Evolutionary conservation across 805 yeast species (phyloP).

Genomic region (Wickerhamiella azymoides): DNA sequence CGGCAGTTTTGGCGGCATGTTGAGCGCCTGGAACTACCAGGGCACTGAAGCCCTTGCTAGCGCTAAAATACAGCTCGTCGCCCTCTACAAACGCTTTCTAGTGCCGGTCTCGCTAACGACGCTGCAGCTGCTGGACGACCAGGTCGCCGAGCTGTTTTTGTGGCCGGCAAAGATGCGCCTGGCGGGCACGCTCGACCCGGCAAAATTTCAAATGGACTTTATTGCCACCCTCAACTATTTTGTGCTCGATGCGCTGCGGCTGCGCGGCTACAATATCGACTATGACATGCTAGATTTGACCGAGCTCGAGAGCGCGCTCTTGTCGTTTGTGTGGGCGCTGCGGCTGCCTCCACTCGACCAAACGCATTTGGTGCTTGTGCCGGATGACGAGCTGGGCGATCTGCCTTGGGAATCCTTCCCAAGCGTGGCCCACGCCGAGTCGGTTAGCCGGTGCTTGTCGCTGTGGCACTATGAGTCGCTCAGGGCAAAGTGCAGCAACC

Average conservation of each 20-base stretch:
- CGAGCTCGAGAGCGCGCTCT: slow-evolving; percentile 38
- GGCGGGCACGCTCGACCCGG: slow-evolving; percentile 25
- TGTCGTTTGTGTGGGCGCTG: slow-evolving; percentile 23
- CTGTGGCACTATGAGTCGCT: slow-evolving; percentile 31
- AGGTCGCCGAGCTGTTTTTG: slow-evolving; percentile 33
- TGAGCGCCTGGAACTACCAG: slow-evolving; percentile 23
- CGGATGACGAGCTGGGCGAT: slow-evolving; percentile 48
- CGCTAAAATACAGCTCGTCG: not conserved
- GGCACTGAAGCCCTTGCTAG: not conserved
- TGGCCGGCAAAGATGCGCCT: slow-evolving; percentile 21
- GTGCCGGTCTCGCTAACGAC: not conserved
- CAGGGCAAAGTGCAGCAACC: slow-evolving; percentile 11
- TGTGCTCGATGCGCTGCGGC: slow-evolving; percentile 43
- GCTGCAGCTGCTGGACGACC: slow-evolving; percentile 25
- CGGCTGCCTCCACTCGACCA: not conserved
- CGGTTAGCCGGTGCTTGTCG: slow-evolving; percentile 27
- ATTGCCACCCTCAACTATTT: slow-evolving; percentile 53
- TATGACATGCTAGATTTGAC: slow-evolving; percentile 54
- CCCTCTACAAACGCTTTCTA: not conserved
- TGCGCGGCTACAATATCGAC: slow-evolving; percentile 50
- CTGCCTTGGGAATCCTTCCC: slow-evolving; percentile 88
- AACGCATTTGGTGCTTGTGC: slow-evolving; percentile 54
- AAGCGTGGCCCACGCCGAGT: not conserved
- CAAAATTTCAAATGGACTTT: slow-evolving; percentile 25
- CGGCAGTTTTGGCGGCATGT: not conserved